phyloP scores from a whole-genome alignment of 2,329 filamentous ascomycete genomes.

The Ceratocystis papillata region DNA sequence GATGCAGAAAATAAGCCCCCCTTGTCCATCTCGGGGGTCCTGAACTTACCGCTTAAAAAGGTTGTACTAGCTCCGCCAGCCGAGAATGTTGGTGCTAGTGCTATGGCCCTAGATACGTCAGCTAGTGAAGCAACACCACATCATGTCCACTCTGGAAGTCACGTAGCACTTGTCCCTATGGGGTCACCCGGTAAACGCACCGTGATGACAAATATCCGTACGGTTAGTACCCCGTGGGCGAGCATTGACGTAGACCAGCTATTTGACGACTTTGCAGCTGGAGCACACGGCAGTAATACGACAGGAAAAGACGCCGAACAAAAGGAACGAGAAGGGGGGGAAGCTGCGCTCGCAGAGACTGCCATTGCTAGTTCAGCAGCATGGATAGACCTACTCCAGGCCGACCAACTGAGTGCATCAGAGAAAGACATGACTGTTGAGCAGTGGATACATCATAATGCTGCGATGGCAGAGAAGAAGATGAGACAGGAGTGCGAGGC shows the following conservation, averaged over 20 bases:
- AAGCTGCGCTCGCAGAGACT: constrained; percentile 32
- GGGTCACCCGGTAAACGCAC: constrained; percentile 20
- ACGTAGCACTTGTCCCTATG: neutral
- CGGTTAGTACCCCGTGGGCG: constrained; percentile 52
- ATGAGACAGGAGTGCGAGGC: constrained; percentile 72
- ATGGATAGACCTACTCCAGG: constrained; percentile 42
- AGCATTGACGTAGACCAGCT: constrained; percentile 65
- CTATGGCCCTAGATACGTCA: neutral
- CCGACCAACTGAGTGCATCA: constrained; percentile 54
- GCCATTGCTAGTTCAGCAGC: constrained; percentile 39
- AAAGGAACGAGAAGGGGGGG: neutral
- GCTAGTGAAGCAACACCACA: constrained; percentile 8
- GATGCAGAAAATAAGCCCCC: constrained; percentile 73
- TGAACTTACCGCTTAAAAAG: constrained; percentile 16
- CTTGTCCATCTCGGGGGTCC: constrained; percentile 44
- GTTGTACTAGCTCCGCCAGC: constrained; percentile 9
- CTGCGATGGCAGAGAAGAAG: constrained; percentile 65
- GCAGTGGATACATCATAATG: constrained; percentile 81
- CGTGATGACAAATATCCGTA: constrained; percentile 37
- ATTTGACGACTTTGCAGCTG: constrained; percentile 38
- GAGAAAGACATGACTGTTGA: constrained; percentile 90
- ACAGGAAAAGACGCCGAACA: neutral
- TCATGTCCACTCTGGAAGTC: too few relatives aligned
- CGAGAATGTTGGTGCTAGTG: neutral
- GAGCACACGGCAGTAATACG: neutral